phyloP scores from a whole-genome alignment of 768 basidiomycete genomes.

The Pisolithus sp. region DNA sequence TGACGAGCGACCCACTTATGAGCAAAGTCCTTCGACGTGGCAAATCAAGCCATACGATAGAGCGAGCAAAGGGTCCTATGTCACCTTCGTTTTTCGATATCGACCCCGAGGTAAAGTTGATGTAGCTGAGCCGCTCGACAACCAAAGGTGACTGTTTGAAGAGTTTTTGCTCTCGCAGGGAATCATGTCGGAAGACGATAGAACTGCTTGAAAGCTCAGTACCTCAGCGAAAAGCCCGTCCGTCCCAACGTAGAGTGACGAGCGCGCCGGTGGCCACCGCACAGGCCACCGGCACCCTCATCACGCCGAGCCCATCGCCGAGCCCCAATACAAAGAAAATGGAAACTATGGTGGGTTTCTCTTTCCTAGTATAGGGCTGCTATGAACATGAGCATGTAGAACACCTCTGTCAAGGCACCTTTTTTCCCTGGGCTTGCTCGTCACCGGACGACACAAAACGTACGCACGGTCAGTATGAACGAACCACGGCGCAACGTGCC shows the following conservation, averaged over 20 bases:
- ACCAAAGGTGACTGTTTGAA: slow-evolving; percentile 11
- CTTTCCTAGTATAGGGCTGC: not conserved
- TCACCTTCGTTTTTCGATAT: slow-evolving; percentile 66
- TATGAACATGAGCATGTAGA: slow-evolving; percentile 2
- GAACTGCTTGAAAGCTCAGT: slow-evolving; percentile 12
- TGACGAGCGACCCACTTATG: slow-evolving; percentile 30
- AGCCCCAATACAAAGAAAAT: slow-evolving; percentile 1
- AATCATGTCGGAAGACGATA: slow-evolving; percentile 34
- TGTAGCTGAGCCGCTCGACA: not conserved
- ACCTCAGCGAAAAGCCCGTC: slow-evolving; percentile 7
- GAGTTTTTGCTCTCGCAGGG: slow-evolving; percentile 49
- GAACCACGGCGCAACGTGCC: not conserved
- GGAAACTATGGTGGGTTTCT: slow-evolving; percentile 4
- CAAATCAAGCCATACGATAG: slow-evolving; percentile 42
- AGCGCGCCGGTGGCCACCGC: slow-evolving; percentile 31
- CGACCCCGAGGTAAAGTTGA: slow-evolving; percentile 41
- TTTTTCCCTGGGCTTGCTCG: slow-evolving; percentile 3
- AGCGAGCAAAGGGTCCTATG: slow-evolving; percentile 37
- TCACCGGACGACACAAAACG: not conserved
- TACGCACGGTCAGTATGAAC: slow-evolving; percentile 9
- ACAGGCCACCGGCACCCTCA: slow-evolving; percentile 1
- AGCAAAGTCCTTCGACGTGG: slow-evolving; percentile 50
- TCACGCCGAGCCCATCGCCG: slow-evolving; percentile 8
- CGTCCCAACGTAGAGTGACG: slow-evolving; percentile 32
- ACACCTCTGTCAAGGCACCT: slow-evolving; percentile 1